A percentile compares a stretch with the other conserved stretches of the same genome.
These are phyloP conservation scores for Botryotinia calthae DNA, from an alignment of 2,329 filamentous ascomycete genomes.

Conservation along the genomic window DNA sequence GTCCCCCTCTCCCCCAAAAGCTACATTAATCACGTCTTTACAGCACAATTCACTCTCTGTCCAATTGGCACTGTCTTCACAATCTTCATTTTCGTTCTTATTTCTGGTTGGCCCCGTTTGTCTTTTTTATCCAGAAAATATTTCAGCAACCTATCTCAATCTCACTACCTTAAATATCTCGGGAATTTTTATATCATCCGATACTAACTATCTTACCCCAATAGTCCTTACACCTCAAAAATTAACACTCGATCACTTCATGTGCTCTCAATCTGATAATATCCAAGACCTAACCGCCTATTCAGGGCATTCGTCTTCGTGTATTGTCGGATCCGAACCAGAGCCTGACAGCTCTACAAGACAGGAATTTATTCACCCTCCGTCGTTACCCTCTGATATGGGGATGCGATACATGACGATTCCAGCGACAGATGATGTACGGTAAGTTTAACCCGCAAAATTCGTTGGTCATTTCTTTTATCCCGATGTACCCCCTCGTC, in stretches of 20 bases:
- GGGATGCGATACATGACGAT: conserved; percentile 39
- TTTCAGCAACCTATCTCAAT: conserved; percentile 21
- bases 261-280: conserved; percentile 41
- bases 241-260: conserved; percentile 37
- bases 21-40: neutral
- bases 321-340: conserved; percentile 37
- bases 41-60: neutral
- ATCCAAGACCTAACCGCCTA: conserved; percentile 38
- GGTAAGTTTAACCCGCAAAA: conserved; percentile 33
- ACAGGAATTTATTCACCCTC: conserved; percentile 35
- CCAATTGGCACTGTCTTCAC: conserved; percentile 12
- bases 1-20: neutral
- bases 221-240: conserved; percentile 34
- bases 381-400: conserved; percentile 37
- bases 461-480: conserved; percentile 34
- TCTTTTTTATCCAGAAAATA: conserved; percentile 16
- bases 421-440: conserved; percentile 39
- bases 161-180: conserved; percentile 11
- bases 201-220: conserved; percentile 27
- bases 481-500: conserved; percentile 22
- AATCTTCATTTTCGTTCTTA: conserved; percentile 8
- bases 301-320: conserved; percentile 37
- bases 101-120: conserved; percentile 5
- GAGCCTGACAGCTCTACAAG: conserved; percentile 40
- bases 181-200: conserved; percentile 9